These are phyloP conservation scores for Eimeria brunetti DNA, from an alignment of 169 alveolate genomes.

Conservation along the genomic window DNA sequence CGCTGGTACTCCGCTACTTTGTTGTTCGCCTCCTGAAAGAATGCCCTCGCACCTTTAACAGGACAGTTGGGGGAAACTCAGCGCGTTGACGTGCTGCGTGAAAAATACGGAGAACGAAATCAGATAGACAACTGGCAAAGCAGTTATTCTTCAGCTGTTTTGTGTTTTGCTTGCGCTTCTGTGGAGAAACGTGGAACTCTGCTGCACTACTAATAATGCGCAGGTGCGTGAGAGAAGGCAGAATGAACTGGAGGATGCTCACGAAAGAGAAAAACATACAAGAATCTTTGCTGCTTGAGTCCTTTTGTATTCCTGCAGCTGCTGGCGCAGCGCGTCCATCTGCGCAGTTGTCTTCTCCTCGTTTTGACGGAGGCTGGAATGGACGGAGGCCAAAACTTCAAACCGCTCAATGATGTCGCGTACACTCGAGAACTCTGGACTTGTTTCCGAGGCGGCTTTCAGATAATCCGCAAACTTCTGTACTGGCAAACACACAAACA, in stretches of 20 bases:
- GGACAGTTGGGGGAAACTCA: background rate
- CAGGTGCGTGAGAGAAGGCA: background rate
- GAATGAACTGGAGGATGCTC: background rate
- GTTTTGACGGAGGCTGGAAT: slow-evolving; percentile 29
- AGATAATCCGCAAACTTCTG: slow-evolving; percentile 53
- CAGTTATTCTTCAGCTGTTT: background rate
- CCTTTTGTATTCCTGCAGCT: slow-evolving; percentile 27
- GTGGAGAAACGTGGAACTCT: too few species aligned
- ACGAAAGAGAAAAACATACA: background rate
- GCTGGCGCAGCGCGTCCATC: slow-evolving; percentile 30
- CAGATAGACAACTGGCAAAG: background rate
- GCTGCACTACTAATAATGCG: too few species aligned
- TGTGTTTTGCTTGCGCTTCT: too few species aligned
- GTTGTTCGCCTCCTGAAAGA: slow-evolving; percentile 57
- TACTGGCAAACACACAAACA: slow-evolving; percentile 16
- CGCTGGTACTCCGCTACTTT: slow-evolving; percentile 57
- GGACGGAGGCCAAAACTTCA: slow-evolving; percentile 41
- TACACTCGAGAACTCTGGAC: slow-evolving; percentile 40
- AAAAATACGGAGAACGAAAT: background rate
- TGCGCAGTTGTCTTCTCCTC: slow-evolving; percentile 14
- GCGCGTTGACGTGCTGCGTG: background rate
- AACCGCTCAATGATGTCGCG: slow-evolving; percentile 48
- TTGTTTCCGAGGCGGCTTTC: slow-evolving; percentile 5
- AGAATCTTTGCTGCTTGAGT: slow-evolving; percentile 40
- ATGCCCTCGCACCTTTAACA: background rate